Conservation (phyloP, 176 grass and related monocot species). For the Chloris gayana region DNA sequence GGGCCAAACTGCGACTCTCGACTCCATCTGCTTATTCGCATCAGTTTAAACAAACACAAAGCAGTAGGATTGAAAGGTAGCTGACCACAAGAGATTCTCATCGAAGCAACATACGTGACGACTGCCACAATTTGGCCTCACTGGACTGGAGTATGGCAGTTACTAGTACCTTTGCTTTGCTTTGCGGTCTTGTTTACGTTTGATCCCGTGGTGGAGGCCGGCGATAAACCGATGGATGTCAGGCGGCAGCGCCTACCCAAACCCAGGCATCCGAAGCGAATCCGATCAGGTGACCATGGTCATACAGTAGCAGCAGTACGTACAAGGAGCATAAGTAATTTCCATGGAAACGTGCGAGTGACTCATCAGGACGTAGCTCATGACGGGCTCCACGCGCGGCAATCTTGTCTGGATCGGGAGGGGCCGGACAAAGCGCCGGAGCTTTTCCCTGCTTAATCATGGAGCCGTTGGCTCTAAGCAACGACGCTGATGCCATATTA, state of each 20-base stretch:
- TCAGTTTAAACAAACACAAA: not conserved
- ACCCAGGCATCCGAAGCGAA: slow-evolving; percentile 45
- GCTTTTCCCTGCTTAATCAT: slow-evolving; percentile 38
- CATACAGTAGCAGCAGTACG: not conserved
- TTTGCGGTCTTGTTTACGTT: too few species aligned
- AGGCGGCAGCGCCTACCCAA: too few species aligned
- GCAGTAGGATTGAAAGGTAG: not conserved
- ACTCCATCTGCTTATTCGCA: not conserved
- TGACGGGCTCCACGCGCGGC: slow-evolving; percentile 2
- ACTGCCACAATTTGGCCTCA: too few species aligned
- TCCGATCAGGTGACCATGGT: not conserved
- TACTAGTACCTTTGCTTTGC: too few species aligned
- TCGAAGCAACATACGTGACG: too few species aligned
- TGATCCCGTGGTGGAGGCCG: too few species aligned
- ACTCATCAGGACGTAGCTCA: slow-evolving; percentile 25
- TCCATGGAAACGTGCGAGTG: slow-evolving; percentile 11
- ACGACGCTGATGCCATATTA: not conserved
- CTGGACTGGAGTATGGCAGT: too few species aligned
- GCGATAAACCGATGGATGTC: too few species aligned
- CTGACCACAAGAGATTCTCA: slow-evolving; percentile 20
- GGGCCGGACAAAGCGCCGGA: slow-evolving; percentile 6
- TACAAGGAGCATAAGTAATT: not conserved
- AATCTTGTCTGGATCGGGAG: slow-evolving; percentile 25
- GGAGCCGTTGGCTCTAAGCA: slow-evolving; percentile 20
- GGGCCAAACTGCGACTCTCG: not conserved